A percentile compares a stretch with the other conserved stretches of the same genome.
Evolutionary conservation across 1,284 basidiomycete genomes (phyloP).

Genomic region (Marasmius tenuissimus): DNA sequence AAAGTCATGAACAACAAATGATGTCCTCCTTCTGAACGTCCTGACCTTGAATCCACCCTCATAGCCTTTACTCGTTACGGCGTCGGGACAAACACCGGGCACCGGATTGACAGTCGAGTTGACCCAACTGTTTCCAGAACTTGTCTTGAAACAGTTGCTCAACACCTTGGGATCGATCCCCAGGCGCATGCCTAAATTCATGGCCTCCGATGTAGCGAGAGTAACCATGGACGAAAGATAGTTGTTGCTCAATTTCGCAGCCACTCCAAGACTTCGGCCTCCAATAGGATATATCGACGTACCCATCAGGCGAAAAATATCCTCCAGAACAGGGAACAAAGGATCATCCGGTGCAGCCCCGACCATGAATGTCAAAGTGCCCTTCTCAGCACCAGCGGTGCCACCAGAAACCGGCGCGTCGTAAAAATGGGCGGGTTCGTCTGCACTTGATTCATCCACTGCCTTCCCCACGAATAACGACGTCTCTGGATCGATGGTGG

Average conservation of each 20-base stretch:
- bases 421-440: slow-evolving; percentile 28
- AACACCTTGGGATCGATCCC: slow-evolving; percentile 37
- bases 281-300: slow-evolving; percentile 33
- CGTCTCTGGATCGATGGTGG: slow-evolving; percentile 39
- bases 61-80: slow-evolving; percentile 39
- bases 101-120: slow-evolving; percentile 40
- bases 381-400: slow-evolving; percentile 36
- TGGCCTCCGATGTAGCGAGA: slow-evolving; percentile 39
- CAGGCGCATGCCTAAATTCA: slow-evolving; percentile 42
- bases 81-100: slow-evolving; percentile 39
- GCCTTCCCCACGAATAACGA: slow-evolving; percentile 30
- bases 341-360: slow-evolving; percentile 30
- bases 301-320: slow-evolving; percentile 34
- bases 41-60: slow-evolving; percentile 39
- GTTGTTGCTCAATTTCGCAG: slow-evolving; percentile 41
- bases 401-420: slow-evolving; percentile 41
- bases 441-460: slow-evolving; percentile 17
- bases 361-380: slow-evolving; percentile 38
- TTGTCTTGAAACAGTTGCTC: slow-evolving; percentile 33
- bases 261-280: slow-evolving; percentile 35
- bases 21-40: neutral
- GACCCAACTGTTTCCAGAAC: slow-evolving; percentile 38
- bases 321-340: slow-evolving; percentile 27
- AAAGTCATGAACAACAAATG: neutral
- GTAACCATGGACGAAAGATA: slow-evolving; percentile 40